Base-by-base conservation (phyloP, 805 yeast genomes). In the Suhomyces kilbournensis region DNA sequence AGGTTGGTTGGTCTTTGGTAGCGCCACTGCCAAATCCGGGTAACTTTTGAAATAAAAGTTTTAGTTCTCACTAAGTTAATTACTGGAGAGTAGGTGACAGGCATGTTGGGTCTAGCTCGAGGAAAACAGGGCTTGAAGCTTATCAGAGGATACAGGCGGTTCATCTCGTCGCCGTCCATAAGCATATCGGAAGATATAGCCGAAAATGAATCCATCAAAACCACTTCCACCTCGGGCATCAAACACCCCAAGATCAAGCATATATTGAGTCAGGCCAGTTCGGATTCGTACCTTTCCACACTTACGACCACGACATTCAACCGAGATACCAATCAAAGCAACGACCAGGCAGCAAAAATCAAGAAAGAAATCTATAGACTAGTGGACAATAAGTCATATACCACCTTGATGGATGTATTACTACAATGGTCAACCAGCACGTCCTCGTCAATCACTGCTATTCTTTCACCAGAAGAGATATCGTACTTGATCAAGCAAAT, bases 401-500 rank as follows among this genome's bases (percentile, higher is more conserved):
- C 48, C 9, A 51, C 54, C 14, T 51, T 65, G 40, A 43, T 61
- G 12, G 54, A 60, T 32, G 47, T 62, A 2, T 44, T 65, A n/a
- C 34, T 57, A 30, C 52, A 52, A 28, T 49, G 58, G 52, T 56
- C 62, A 4, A 45, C 49, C 15, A 38, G 40, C 10, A n/a, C 20
- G 14, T 14, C 50, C 19, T 14, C 50, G 20, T 20, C 48, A 25
- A 19, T 51, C 30, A 26, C 44, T 14, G 30, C 35, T n/a, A 17
- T 43, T 12, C 54, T 67, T 15, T 52, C 55, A 14, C 57, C 54
- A 14, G 48, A 52, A 9, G 69, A 67, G 48, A 48, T 66, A 7
- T 55, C 64, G 7, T 62, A 53, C 52, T 58, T 63, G 34, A 48
- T 67, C 32, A 47, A 53, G 20, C 30, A 46, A 10, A 38, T 68